Evolutionary conservation across 768 basidiomycete genomes (phyloP).

Genomic region (Leucogyrophana mollusca): DNA sequence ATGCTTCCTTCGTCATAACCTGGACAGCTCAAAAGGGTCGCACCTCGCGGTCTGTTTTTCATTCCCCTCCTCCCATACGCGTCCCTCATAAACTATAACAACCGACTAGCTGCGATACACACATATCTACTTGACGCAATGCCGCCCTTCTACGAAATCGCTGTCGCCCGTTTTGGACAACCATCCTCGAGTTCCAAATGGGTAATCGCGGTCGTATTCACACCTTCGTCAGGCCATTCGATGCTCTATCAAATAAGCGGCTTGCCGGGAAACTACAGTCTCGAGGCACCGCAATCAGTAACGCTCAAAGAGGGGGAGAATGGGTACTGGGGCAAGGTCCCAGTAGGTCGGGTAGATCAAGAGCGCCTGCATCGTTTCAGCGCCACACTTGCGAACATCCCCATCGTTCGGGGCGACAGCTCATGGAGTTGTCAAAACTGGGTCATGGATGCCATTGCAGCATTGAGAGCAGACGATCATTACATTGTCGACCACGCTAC

Average conservation of each 20-base stretch:
- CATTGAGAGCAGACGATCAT: slow-evolving; percentile 25
- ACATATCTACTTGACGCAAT: slow-evolving; percentile 10
- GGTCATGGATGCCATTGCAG: slow-evolving; percentile 31
- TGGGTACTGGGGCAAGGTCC: slow-evolving; percentile 19
- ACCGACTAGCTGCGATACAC: slow-evolving; percentile 1
- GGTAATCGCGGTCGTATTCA: slow-evolving; percentile 26
- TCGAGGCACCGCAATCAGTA: slow-evolving; percentile 32
- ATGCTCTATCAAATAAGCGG: slow-evolving; percentile 31
- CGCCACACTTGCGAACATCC: slow-evolving; percentile 23
- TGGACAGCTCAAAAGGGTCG: slow-evolving; percentile 21
- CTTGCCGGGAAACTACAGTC: slow-evolving; percentile 22
- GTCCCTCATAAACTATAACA: not conserved
- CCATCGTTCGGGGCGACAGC: slow-evolving; percentile 23
- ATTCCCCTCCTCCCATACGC: slow-evolving; percentile 2
- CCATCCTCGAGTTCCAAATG: slow-evolving; percentile 21
- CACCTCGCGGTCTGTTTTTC: not conserved
- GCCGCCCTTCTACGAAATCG: slow-evolving; percentile 33
- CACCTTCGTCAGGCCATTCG: slow-evolving; percentile 25
- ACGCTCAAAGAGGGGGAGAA: slow-evolving; percentile 29
- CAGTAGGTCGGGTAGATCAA: slow-evolving; percentile 26
- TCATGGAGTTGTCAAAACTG: slow-evolving; percentile 27
- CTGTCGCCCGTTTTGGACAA: slow-evolving; percentile 26
- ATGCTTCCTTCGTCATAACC: slow-evolving; percentile 13
- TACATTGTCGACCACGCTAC: slow-evolving; percentile 28
- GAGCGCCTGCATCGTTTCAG: slow-evolving; percentile 27